Evolutionary conservation across 164 flowering plant genomes (phyloP).

Genomic region (Berberis thunbergii): DNA sequence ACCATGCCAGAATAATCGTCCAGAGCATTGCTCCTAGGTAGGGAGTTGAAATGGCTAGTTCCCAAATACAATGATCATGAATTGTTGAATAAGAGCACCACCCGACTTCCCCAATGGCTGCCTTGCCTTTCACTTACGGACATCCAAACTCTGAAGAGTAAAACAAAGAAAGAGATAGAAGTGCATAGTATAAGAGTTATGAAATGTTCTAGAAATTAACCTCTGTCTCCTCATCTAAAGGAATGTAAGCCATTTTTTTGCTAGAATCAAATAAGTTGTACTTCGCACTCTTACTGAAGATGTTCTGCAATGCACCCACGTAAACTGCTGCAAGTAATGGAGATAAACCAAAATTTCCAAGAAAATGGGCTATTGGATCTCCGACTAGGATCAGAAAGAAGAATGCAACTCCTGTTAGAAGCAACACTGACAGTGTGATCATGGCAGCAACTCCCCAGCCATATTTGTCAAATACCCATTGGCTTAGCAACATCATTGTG

Average conservation of each 20-base stretch:
- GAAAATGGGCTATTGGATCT: conserved; percentile 59
- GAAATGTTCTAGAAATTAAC: conserved; percentile 15
- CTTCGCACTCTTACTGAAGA: conserved; percentile 31
- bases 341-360: conserved; percentile 67
- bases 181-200: too few species aligned
- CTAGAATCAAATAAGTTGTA: conserved; percentile 88
- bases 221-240: conserved; percentile 97
- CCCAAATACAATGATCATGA: conserved; percentile 93
- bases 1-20: conserved; percentile 84
- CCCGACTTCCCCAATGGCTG: conserved; percentile 99
- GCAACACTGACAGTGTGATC: conserved; percentile 88
- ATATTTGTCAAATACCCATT: too few species aligned
- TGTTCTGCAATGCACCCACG: conserved; percentile 93
- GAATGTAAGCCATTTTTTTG: conserved; percentile 99
- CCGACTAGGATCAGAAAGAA: conserved; percentile 82
- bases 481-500: too few species aligned
- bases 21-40: conserved; percentile 86
- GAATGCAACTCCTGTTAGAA: conserved; percentile 87
- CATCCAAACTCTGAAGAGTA: background rate
- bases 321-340: conserved; percentile 98
- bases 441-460: conserved; percentile 62
- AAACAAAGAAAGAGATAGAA: too few species aligned
- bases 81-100: conserved; percentile 95
- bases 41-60: conserved; percentile 95
- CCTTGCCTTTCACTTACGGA: conserved; percentile 89